Conservation (phyloP, 495 filamentous ascomycete genomes). For the Aspergillus funiculosus region DNA sequence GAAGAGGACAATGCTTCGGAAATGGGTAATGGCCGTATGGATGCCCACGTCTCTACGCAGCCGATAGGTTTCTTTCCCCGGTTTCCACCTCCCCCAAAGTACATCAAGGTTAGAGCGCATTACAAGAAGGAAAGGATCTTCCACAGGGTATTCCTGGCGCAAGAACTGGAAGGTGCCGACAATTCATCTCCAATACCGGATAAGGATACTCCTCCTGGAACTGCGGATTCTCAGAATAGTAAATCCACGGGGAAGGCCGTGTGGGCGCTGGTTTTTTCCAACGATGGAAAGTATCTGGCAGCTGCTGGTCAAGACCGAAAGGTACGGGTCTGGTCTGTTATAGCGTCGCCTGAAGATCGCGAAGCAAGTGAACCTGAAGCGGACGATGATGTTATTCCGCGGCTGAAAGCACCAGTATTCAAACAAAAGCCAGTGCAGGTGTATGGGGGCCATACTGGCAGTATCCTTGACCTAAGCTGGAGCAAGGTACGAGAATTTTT, state of each 20-base stretch:
- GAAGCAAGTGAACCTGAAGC: constrained; percentile 64
- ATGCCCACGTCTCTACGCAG: constrained; percentile 72
- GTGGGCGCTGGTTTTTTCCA: constrained; percentile 90
- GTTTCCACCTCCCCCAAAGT: constrained; percentile 83
- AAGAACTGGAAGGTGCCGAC: constrained; percentile 57
- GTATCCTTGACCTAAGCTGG: constrained; percentile 91
- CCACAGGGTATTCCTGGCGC: constrained; percentile 81
- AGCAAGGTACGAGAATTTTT: constrained; percentile 60
- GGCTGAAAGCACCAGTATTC: constrained; percentile 90
- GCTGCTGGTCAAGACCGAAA: constrained; percentile 82
- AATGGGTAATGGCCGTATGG: constrained; percentile 63
- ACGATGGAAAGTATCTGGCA: constrained; percentile 86
- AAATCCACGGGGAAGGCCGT: constrained; percentile 51
- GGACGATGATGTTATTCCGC: constrained; percentile 47
- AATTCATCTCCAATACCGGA: constrained; percentile 17
- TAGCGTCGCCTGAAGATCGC: constrained; percentile 76
- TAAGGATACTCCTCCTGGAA: constrained; percentile 24
- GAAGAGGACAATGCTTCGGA: constrained; percentile 66
- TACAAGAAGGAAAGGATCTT: constrained; percentile 83
- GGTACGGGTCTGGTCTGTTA: constrained; percentile 85
- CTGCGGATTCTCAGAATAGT: constrained; percentile 33
- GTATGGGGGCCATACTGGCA: constrained; percentile 79
- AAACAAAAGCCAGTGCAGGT: constrained; percentile 66
- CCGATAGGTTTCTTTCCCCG: constrained; percentile 85
- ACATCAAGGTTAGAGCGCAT: constrained; percentile 76